Base-by-base conservation (phyloP, 176 grass and related monocot genomes). In the Avena sativa region DNA sequence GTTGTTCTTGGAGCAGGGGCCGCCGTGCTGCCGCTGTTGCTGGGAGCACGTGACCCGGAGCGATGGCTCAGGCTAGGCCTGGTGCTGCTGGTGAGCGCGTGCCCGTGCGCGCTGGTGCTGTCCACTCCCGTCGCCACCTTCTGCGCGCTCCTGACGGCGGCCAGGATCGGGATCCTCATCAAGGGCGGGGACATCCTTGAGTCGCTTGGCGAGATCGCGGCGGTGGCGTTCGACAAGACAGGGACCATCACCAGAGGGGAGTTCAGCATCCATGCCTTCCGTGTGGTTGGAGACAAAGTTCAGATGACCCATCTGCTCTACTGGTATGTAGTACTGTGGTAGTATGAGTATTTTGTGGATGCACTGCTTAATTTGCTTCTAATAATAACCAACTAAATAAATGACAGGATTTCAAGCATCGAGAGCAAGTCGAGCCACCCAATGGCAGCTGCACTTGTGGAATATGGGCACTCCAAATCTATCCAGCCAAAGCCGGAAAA, bases 361-460 rank as follows among this genome's bases (percentile, higher is more conserved):
- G 40, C 40, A 43, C 40, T 43, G 0, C 40, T 43, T 38, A 30
- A 34, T 3, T 43, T 43, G 5, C 40, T 43, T 43, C 40, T 43
- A 8, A n/a, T n/a, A n/a, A n/a, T n/a, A n/a, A 43, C 40, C 6
- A 43, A 43, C 40, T 6, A 43, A 43, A 6, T 43, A 7, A 8
- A 34, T 1, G 40, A 8, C 40, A 97, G 92, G 95, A 81, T 95
- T 16, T 93, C 92, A 23, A 95, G 92, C 51, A 91, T 95, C 17
- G 92, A 97, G 87, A 95, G 91, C 64, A 91, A 93, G 82, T 97
- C 95, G 44, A 93, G 92, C 76, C 95, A 97, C 81, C 92, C 92
- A 36, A 97, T 97, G 95, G 92, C 92, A 47, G 44, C 88, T 26
- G 92, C 95, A 20, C 90, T 97, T 16, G 91, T 97, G 48, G 87